Base-by-base conservation (phyloP, 208 protist genomes). In the Leishmania martiniquensis region DNA sequence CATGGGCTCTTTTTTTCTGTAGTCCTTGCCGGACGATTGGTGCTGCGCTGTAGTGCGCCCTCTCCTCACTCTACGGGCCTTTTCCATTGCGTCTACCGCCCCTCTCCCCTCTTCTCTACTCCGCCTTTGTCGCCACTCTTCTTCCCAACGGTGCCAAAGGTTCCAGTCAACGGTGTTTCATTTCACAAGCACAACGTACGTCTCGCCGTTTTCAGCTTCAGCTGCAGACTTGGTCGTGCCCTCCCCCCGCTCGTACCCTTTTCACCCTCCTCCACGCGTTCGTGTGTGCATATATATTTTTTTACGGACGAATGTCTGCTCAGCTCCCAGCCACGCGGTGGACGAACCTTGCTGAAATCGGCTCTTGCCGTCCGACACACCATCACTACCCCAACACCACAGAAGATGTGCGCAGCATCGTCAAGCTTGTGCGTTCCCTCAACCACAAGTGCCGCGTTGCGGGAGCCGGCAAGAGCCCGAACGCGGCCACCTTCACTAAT, bases 301-400 rank as follows among this genome's bases (percentile, higher is more conserved):
- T 15, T 4, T 47, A n/a, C n/a, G n/a, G n/a, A 15, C 9, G 6
- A 22, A 74, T 74, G 69, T 1, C 45, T 60, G 32, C 4, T n/a
- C 32, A 60, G 5, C 52, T 0, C 20, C 34, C 37, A 32, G 39
- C 44, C 17, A 80, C 29, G 29, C 72, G 47, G 7, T 93, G 91
- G 91, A 89, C 91, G 0, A 95, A 93, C 74, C 72, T 92, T 29
- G 91, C 91, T 2, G 67, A 84, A 47, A 91, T 95, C 55, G 86
- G 89, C 29, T 34, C 45, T 0, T 93, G 91, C 75, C 72, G 57
- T 20, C 91, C 91, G 0, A 51, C 68, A 12, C 60, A 85, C 25
- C 85, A 89, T n/a, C 87, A 93, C 82, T 87, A 90, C 75, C 89
- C 91, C 7, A 39, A 62, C 22, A 80, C 39, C 39, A 78, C 70